Percentiles rank a stretch among this genome's conserved stretches.
These are phyloP conservation scores for Plasmodium coatneyi DNA, from an alignment of 169 alveolate genomes.

Conservation along the genomic window DNA sequence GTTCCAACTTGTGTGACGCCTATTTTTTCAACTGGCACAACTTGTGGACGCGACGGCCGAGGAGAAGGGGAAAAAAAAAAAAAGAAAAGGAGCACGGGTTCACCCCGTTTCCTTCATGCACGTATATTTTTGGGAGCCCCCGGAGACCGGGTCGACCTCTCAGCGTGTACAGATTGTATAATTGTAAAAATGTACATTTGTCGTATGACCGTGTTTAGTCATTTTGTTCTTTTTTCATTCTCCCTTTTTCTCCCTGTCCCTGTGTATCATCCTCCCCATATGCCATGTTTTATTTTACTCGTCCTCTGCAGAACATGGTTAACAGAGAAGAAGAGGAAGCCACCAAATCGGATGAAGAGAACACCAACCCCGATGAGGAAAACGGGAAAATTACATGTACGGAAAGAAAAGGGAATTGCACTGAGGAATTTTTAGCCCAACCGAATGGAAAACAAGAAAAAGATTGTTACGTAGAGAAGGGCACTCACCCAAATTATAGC, in stretches of 20 bases:
- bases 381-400: background rate
- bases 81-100: background rate
- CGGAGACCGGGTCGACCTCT: background rate
- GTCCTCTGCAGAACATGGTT: background rate
- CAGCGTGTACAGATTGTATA: background rate
- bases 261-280: background rate
- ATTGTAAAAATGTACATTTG: background rate
- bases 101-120: background rate
- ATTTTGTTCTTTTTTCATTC: background rate
- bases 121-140: background rate
- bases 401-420: background rate
- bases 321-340: background rate
- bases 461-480: background rate
- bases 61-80: background rate
- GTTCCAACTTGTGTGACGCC: background rate
- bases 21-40: background rate
- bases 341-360: background rate
- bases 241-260: background rate
- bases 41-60: background rate
- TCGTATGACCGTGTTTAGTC: background rate
- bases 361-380: background rate
- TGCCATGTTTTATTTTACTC: background rate
- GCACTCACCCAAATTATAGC: background rate
- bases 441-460: background rate
- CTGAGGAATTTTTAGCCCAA: slow-evolving; percentile 8